Evolutionary conservation across 768 basidiomycete species (phyloP), one percentile per base, ranked within the genome.

Genomic region (Tylopilus balloui): DNA sequence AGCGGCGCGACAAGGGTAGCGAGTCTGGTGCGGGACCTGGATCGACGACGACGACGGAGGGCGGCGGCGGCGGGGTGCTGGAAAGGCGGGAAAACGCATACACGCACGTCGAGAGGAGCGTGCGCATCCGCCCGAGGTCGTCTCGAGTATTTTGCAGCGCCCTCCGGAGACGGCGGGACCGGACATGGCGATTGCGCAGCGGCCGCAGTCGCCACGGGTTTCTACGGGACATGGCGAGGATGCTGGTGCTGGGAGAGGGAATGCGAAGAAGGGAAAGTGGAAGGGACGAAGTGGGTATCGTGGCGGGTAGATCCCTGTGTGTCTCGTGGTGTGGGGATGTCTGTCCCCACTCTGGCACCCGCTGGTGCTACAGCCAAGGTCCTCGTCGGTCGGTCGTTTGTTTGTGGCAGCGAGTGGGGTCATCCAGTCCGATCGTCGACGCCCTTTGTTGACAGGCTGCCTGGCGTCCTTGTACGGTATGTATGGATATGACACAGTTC

Each of bases 1-100:
- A 69, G 59, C 60, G 55, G 31, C 66, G 65, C 9, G 73, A 71
- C 56, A 70, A 59, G 52, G 65, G 65, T 8, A 64, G 59, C 32
- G 29, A 15, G 13, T 7, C 39, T 15, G 21, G 21, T 31, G 4
- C 29, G 29, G 29, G 29, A 3, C 13, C 4, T 31, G 29, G 13
- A 27, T 27, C 9, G 17, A 24, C 27, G 12, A 38, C 38, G 20
- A 21, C 9, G 17, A 24, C 27, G 12, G 42, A 42, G 20, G 20
- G 35, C 29, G 11, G 15, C 2, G 15, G 17, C 8, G n/a, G 27
- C 4, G 17, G 20, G 7, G 12, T n/a, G 29, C 24, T 31, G 45
- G 41, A 0, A 57, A 48, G 23, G 21, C 25, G 2, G 56, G 52
- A 3, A 66, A 51, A 45, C 63, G 56, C 6, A 54, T 49, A 35